Percentiles rank a stretch among this genome's conserved stretches.
These are phyloP conservation scores for Nicotiana otophora DNA, from an alignment of 257 asterid species.

Conservation along the genomic window DNA sequence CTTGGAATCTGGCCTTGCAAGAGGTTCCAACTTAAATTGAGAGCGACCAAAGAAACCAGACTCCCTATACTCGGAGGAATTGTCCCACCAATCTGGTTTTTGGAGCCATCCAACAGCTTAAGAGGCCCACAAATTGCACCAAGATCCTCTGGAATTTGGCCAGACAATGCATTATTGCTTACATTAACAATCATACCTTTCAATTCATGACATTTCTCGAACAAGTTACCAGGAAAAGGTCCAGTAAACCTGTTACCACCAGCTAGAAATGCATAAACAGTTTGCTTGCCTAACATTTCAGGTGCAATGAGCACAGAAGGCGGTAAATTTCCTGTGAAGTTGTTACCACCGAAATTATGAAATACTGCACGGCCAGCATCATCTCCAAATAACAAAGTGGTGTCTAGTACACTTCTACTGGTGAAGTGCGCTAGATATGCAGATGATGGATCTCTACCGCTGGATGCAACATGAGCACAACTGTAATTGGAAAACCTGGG, in stretches of 20 bases:
- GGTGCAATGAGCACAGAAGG: constrained; percentile 57
- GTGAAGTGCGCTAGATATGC: constrained; percentile 52
- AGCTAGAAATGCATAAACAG: constrained; percentile 71
- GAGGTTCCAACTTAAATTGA: constrained; percentile 60
- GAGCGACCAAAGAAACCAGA: constrained; percentile 51
- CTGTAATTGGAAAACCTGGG: constrained; percentile 45
- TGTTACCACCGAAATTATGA: constrained; percentile 74
- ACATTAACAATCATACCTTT: constrained; percentile 56
- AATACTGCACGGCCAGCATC: constrained; percentile 35
- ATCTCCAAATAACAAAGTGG: constrained; percentile 32
- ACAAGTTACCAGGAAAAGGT: constrained; percentile 45
- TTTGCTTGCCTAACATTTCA: constrained; percentile 39
- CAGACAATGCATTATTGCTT: constrained; percentile 54
- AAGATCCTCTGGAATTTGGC: constrained; percentile 55
- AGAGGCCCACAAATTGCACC: constrained; percentile 49
- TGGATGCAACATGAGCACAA: constrained; percentile 36
- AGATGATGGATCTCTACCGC: constrained; percentile 29
- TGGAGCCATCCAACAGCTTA: constrained; percentile 54
- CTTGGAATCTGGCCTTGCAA: constrained; percentile 65
- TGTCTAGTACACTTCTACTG: constrained; percentile 31
- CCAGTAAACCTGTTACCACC: constrained; percentile 72
- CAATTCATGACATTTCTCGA: constrained; percentile 58
- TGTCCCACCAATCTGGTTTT: constrained; percentile 53
- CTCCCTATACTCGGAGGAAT: constrained; percentile 52
- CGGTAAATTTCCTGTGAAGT: constrained; percentile 47